These are phyloP conservation scores for Leucaena leucocephala DNA, from an alignment of 306 rosid species.

Conservation along the genomic window DNA sequence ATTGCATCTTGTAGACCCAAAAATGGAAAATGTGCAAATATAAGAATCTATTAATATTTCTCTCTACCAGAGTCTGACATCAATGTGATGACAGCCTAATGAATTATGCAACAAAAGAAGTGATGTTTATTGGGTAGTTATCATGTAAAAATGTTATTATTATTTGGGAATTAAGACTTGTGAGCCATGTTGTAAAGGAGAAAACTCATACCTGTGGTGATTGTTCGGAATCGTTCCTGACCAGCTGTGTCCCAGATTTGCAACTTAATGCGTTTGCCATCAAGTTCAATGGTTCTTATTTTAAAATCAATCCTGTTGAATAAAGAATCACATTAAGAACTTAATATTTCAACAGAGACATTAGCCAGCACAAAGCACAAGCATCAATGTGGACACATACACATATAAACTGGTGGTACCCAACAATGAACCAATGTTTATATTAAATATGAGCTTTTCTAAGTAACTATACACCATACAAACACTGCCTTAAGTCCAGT, in stretches of 20 bases:
- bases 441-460: conserved; percentile 3
- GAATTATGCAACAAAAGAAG: neutral
- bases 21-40: neutral
- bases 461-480: conserved; percentile 12
- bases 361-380: conserved; percentile 4
- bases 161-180: neutral
- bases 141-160: neutral
- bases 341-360: conserved; percentile 10
- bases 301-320: conserved; percentile 77
- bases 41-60: neutral
- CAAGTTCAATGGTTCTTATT: conserved; percentile 89
- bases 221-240: conserved; percentile 85
- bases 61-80: conserved; percentile 19
- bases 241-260: conserved; percentile 96
- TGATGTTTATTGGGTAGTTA: neutral
- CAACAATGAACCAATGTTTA: conserved; percentile 15
- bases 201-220: conserved; percentile 66
- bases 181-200: conserved; percentile 19
- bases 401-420: conserved; percentile 10
- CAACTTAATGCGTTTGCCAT: conserved; percentile 74
- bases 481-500: conserved; percentile 20
- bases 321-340: conserved; percentile 29
- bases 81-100: conserved; percentile 1
- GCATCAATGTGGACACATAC: conserved; percentile 24
- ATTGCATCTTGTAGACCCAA: neutral